These are phyloP conservation scores for Pestalotiopsis sp. DNA, from an alignment of 2,329 filamentous ascomycete species.

Conservation along the genomic window DNA sequence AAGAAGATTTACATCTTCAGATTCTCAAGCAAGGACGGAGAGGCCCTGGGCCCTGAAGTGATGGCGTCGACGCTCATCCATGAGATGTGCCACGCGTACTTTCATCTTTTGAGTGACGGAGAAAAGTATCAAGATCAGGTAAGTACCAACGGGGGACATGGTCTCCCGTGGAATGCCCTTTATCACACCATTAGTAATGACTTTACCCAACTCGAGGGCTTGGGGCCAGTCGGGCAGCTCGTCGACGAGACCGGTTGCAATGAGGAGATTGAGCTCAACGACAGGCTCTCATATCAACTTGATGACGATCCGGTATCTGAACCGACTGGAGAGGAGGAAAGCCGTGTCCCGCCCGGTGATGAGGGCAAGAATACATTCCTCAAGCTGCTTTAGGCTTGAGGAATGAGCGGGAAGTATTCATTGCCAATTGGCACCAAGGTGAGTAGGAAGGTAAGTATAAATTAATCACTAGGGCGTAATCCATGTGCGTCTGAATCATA, in stretches of 20 bases:
- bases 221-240: background rate
- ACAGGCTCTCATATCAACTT: background rate
- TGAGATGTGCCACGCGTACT: slow-evolving; percentile 1
- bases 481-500: too few relatives aligned
- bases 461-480: too few relatives aligned
- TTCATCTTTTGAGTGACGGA: background rate
- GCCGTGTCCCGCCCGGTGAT: too few relatives aligned
- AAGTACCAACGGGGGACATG: background rate
- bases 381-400: too few relatives aligned
- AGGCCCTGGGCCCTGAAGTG: background rate
- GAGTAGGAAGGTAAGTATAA: too few relatives aligned
- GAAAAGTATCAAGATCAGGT: background rate
- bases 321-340: background rate
- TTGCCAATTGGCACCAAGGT: too few relatives aligned
- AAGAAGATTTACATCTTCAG: background rate
- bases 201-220: background rate
- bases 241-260: background rate
- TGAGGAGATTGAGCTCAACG: background rate
- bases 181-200: background rate
- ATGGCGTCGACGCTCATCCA: background rate
- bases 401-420: too few relatives aligned
- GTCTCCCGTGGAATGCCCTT: background rate
- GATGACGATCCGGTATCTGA: background rate
- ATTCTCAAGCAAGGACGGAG: background rate
- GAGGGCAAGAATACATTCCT: too few relatives aligned